A percentile compares a stretch with the other conserved stretches of the same genome.
Evolutionary conservation across 1,139 yeast genomes (phyloP).

Genomic region (Yamadazyma oceani): DNA sequence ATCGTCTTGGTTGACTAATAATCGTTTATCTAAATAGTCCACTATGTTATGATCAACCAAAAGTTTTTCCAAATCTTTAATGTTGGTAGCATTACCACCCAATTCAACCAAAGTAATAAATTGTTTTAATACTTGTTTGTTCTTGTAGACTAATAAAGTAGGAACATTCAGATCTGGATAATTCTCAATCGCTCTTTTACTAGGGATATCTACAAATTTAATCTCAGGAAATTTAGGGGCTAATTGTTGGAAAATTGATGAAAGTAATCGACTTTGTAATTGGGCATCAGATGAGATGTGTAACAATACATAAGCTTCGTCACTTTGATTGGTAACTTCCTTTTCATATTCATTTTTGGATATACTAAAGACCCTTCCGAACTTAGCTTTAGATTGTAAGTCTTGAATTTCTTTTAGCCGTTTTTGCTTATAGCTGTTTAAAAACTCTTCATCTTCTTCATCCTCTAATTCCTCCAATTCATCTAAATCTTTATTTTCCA

Average conservation of each 20-base stretch:
- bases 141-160: slow-evolving; percentile 76
- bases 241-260: slow-evolving; percentile 49
- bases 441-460: slow-evolving; percentile 73
- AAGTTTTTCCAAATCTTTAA: slow-evolving; percentile 69
- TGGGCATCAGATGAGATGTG: slow-evolving; percentile 73
- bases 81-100: slow-evolving; percentile 77
- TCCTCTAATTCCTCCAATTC: slow-evolving; percentile 84
- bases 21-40: slow-evolving; percentile 61
- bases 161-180: slow-evolving; percentile 92
- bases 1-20: slow-evolving; percentile 62
- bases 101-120: slow-evolving; percentile 73
- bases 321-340: slow-evolving; percentile 83
- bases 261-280: slow-evolving; percentile 70
- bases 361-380: slow-evolving; percentile 74
- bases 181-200: slow-evolving; percentile 83
- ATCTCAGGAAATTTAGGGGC: slow-evolving; percentile 72
- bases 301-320: slow-evolving; percentile 59
- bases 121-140: slow-evolving; percentile 76
- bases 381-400: slow-evolving; percentile 60
- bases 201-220: slow-evolving; percentile 89
- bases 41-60: slow-evolving; percentile 68
- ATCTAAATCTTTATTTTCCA: slow-evolving; percentile 72
- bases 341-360: slow-evolving; percentile 83
- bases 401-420: slow-evolving; percentile 71
- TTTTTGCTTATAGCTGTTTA: slow-evolving; percentile 70